Evolutionary conservation across 495 filamentous ascomycete species (phyloP).

Genomic region (Penicillium crystallinum): DNA sequence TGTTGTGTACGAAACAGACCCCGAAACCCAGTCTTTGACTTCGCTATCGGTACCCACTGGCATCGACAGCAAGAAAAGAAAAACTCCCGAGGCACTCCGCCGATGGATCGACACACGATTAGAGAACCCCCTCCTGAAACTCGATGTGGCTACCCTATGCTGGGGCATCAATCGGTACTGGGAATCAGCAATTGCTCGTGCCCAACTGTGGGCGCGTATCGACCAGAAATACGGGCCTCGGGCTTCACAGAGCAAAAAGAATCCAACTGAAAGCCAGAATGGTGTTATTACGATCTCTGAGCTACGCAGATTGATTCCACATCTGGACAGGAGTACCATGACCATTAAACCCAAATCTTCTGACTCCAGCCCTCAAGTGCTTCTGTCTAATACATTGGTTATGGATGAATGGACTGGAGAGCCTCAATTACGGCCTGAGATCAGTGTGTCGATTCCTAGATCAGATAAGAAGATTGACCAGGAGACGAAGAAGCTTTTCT

Average conservation of each 20-base stretch:
- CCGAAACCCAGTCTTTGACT: slow-evolving; percentile 31
- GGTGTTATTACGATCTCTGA: slow-evolving; percentile 19
- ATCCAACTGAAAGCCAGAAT: neutral
- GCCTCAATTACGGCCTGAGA: slow-evolving; percentile 31
- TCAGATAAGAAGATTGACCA: slow-evolving; percentile 28
- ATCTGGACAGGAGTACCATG: slow-evolving; percentile 39
- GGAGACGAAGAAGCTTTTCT: slow-evolving; percentile 39
- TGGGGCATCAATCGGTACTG: slow-evolving; percentile 43
- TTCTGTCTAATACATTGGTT: slow-evolving; percentile 30
- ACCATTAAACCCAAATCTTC: slow-evolving; percentile 25
- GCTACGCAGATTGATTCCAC: slow-evolving; percentile 29
- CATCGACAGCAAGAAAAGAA: slow-evolving; percentile 18
- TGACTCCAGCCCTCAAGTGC: slow-evolving; percentile 13
- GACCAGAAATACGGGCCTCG: slow-evolving; percentile 18
- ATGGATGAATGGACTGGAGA: slow-evolving; percentile 41
- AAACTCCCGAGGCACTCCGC: slow-evolving; percentile 29
- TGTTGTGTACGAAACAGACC: slow-evolving; percentile 37
- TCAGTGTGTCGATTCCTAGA: slow-evolving; percentile 27
- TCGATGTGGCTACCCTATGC: slow-evolving; percentile 41
- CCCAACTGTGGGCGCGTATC: slow-evolving; percentile 35
- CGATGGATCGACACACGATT: slow-evolving; percentile 38
- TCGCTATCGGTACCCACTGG: slow-evolving; percentile 28
- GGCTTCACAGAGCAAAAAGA: neutral
- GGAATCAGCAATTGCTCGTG: slow-evolving; percentile 36
- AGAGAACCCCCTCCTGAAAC: slow-evolving; percentile 30